Conservation (phyloP, 1,139 yeast genomes). For the Candida tunisiensis region DNA sequence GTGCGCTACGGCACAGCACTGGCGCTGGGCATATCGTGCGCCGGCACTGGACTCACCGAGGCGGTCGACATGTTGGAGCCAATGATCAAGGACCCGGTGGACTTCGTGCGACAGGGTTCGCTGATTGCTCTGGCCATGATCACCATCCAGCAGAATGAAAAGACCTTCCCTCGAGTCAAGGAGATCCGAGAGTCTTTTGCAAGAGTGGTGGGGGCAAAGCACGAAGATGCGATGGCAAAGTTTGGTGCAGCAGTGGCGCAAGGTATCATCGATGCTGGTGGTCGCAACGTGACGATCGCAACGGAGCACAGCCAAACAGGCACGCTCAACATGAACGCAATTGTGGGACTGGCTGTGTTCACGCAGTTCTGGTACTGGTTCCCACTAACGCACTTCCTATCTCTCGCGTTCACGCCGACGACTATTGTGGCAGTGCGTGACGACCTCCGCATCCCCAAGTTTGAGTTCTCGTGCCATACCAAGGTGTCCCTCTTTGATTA, state of each 20-base stretch:
- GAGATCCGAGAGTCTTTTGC: conserved; percentile 61
- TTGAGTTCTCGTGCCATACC: conserved; percentile 66
- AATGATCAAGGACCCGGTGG: conserved; percentile 83
- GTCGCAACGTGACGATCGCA: conserved; percentile 90
- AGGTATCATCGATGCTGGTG: conserved; percentile 98
- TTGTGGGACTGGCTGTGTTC: conserved; percentile 83
- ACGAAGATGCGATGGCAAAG: conserved; percentile 92
- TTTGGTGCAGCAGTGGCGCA: conserved; percentile 96
- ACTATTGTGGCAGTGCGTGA: conserved; percentile 74
- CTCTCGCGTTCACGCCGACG: conserved; percentile 87
- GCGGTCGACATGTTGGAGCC: conserved; percentile 92
- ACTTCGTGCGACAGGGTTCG: conserved; percentile 97
- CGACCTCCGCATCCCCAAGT: conserved; percentile 77
- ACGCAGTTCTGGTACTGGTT: conserved; percentile 98
- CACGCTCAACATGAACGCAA: conserved; percentile 76
- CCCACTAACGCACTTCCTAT: conserved; percentile 87
- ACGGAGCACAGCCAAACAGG: conserved; percentile 85
- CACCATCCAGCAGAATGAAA: conserved; percentile 84
- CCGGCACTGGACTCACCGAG: conserved; percentile 78
- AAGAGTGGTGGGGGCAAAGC: conserved; percentile 65
- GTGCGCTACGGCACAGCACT: conserved; percentile 97
- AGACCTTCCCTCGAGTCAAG: conserved; percentile 63
- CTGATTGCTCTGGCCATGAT: conserved; percentile 87
- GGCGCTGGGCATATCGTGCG: conserved; percentile 95
- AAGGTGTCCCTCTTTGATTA: conserved; percentile 70